phyloP scores from a whole-genome alignment of 164 flowering plant species.

The grape (Vitis vinifera) region DNA sequence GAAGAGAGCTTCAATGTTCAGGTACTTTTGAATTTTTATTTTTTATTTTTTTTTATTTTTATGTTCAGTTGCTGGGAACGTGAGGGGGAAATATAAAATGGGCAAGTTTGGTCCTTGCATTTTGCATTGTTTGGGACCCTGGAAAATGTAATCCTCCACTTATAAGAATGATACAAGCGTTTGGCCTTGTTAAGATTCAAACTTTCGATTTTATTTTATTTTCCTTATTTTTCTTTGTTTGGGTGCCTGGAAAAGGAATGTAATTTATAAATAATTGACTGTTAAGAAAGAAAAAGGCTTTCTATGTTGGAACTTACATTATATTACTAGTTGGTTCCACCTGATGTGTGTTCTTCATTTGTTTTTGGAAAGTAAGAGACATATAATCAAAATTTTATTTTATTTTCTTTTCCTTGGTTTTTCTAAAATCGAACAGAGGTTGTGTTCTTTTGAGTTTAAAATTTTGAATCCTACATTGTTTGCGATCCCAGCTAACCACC shows the following conservation, averaged over 20 bases:
- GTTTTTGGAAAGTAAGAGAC: no score
- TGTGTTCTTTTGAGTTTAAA: no score
- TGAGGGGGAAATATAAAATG: background rate
- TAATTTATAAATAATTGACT: no score
- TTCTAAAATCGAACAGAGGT: no score
- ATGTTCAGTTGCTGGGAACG: background rate
- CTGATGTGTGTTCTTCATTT: no score
- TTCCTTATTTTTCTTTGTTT: no score
- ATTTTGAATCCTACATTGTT: no score
- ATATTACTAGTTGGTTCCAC: no score
- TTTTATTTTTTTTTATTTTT: background rate
- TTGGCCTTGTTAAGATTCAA: background rate
- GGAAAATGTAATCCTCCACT: background rate
- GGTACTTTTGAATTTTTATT: conserved; percentile 32
- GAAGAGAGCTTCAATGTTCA: conserved; percentile 99
- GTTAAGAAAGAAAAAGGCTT: no score
- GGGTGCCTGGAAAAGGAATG: no score
- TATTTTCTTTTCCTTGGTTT: background rate
- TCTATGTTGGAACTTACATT: no score
- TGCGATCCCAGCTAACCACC: no score
- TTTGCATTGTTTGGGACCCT: background rate
- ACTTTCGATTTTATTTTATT: background rate
- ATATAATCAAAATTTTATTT: background rate
- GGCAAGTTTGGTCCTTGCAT: background rate
- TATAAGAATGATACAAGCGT: background rate